Evolutionary conservation across 108 stramenopile genomes (phyloP).

Genomic region (Discostella stelligeroides): DNA sequence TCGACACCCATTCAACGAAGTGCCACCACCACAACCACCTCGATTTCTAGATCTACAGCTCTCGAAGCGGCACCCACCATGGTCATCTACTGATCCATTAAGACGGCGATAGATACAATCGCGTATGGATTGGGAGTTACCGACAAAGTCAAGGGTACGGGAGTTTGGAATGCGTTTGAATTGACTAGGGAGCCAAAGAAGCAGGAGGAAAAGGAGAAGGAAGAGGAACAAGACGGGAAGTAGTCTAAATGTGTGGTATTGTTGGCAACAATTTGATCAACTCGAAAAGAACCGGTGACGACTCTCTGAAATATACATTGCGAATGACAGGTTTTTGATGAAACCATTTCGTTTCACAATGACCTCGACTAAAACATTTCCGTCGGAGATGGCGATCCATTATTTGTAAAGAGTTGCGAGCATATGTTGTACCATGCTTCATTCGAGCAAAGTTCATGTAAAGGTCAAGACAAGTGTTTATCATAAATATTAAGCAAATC

Average conservation of each 20-base stretch:
- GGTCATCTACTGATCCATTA: slow-evolving; percentile 92
- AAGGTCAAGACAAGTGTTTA: too few species aligned
- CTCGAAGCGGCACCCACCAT: slow-evolving; percentile 70
- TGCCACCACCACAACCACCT: slow-evolving; percentile 17
- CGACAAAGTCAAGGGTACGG: slow-evolving; percentile 81
- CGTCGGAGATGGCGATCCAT: slow-evolving; percentile 4
- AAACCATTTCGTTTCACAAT: not conserved
- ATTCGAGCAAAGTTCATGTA: too few species aligned
- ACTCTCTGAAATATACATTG: not conserved
- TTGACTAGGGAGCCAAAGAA: slow-evolving; percentile 62
- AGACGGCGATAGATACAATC: slow-evolving; percentile 77
- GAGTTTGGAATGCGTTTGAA: slow-evolving; percentile 68
- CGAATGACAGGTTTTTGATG: slow-evolving; percentile 7
- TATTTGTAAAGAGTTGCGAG: too few species aligned
- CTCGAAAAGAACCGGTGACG: too few species aligned
- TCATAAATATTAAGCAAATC: too few species aligned
- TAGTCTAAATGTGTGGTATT: not conserved
- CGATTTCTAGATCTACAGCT: slow-evolving; percentile 25
- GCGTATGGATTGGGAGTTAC: slow-evolving; percentile 74
- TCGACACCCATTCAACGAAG: not conserved
- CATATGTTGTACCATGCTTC: too few species aligned
- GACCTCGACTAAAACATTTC: slow-evolving; percentile 1
- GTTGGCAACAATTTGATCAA: too few species aligned
- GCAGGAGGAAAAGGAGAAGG: slow-evolving; percentile 28
- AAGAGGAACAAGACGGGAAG: slow-evolving; percentile 30